A percentile compares a stretch with the other conserved stretches of the same genome.
Conservation (phyloP, 805 yeast species). For the Metschnikowia gelsemii region DNA sequence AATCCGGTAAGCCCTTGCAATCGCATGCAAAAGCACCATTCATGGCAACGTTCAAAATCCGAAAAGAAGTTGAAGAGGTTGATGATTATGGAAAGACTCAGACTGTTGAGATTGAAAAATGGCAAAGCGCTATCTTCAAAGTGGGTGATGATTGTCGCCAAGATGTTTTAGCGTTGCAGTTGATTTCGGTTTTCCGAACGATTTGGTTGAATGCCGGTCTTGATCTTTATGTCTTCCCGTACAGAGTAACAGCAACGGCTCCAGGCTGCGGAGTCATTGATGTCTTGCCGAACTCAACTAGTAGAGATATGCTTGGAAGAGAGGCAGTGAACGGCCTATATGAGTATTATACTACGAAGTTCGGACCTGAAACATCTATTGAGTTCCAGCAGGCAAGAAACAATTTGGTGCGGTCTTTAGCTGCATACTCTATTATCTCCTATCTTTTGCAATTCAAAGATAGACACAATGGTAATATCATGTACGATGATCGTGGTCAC, state of each 20-base stretch:
- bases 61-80: conserved; percentile 50
- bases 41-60: conserved; percentile 90
- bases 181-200: conserved; percentile 86
- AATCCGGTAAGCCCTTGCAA: conserved; percentile 91
- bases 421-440: conserved; percentile 91
- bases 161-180: conserved; percentile 89
- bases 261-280: conserved; percentile 99
- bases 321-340: conserved; percentile 97
- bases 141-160: conserved; percentile 99
- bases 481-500: conserved; percentile 95
- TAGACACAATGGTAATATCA: conserved; percentile 96
- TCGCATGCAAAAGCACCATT: conserved; percentile 99
- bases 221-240: conserved; percentile 88
- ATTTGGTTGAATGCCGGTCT: conserved; percentile 87
- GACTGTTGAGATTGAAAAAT: conserved; percentile 53
- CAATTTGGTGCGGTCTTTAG: conserved; percentile 89
- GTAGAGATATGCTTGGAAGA: conserved; percentile 97
- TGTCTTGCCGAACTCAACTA: conserved; percentile 90
- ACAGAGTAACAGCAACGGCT: conserved; percentile 96
- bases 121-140: conserved; percentile 97
- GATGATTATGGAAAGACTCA: conserved; percentile 39
- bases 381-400: conserved; percentile 90
- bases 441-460: conserved; percentile 92
- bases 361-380: conserved; percentile 90
- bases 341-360: conserved; percentile 86